Percentiles rank a stretch among this genome's conserved stretches.
Conservation (phyloP, 768 basidiomycete species). For the Grammothele lineata region DNA sequence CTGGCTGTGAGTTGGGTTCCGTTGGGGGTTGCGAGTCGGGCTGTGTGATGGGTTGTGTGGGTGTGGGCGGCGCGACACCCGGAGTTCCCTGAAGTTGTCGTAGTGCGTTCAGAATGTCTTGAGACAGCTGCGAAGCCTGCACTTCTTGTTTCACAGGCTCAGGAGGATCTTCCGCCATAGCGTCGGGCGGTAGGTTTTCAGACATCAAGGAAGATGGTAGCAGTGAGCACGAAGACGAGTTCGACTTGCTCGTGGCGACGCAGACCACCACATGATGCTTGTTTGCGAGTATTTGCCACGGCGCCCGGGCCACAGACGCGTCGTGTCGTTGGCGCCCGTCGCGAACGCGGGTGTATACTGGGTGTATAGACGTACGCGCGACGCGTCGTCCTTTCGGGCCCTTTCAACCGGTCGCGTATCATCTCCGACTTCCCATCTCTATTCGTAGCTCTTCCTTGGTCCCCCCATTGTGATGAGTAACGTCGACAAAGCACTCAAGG, state of each 20-base stretch:
- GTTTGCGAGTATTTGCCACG: constrained; percentile 7
- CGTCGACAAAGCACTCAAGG: constrained; percentile 28
- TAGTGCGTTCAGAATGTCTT: constrained; percentile 34
- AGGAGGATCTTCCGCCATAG: background rate
- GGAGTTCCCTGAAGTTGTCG: constrained; percentile 31
- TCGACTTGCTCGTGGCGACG: too few species aligned
- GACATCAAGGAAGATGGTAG: constrained; percentile 3
- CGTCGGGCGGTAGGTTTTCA: constrained; percentile 4
- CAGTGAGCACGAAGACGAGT: too few species aligned
- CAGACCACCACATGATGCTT: too few species aligned
- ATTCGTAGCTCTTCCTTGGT: too few species aligned
- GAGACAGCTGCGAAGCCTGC: constrained; percentile 31
- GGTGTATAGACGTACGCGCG: too few species aligned
- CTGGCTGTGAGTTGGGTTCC: constrained; percentile 11
- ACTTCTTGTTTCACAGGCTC: constrained; percentile 3
- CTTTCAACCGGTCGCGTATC: too few species aligned
- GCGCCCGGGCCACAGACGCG: background rate
- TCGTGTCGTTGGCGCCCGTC: background rate
- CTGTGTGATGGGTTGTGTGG: constrained; percentile 22
- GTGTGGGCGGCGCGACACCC: too few species aligned
- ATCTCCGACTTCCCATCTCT: too few species aligned
- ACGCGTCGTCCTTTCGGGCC: too few species aligned
- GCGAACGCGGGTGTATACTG: too few species aligned
- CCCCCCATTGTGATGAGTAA: too few species aligned
- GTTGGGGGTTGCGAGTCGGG: too few species aligned